Base-by-base conservation (phyloP, 306 rosid genomes). In the Fragaria iinumae region DNA sequence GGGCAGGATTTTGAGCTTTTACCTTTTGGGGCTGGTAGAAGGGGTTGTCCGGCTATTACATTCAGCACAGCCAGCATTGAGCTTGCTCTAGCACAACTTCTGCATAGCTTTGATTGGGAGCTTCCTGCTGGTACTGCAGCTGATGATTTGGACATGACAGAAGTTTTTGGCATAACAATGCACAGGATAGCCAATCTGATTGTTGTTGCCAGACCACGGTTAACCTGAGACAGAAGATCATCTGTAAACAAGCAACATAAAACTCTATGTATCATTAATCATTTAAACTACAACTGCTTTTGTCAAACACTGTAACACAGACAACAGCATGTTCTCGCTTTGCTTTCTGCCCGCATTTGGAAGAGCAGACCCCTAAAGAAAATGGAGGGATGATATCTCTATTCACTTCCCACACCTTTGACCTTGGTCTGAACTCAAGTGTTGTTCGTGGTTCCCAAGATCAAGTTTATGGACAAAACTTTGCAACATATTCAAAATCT, bases 1-100 rank as follows among this genome's bases (percentile, higher is more conserved):
- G 93, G 96, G 25, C 80, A 78, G 20, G 83, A 90, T 77, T 90
- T 79, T 75, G 84, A 88, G 85, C 80, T 90, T 11, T 80, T 86
- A 77, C 97, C 96, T 14, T 90, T 90, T 17, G 96, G 96, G 3
- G 91, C 88, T 29, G 93, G 97, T 14, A 84, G 93, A 88, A 85
- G 96, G 82, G 80, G 80, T 17, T 90, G 96, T 80, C 96, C 90
- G 0, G 89, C 67, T 11, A 72, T 87, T 39, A 79, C 83, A 43
- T 87, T 92, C 17, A 82, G 67, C 16, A 69, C 53, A 69, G 90
- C 86, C 49, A 80, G 68, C 55, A 27, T 83, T 70, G 91, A 89
- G 86, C 91, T 89, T 76, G 90, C 89, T 77, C 76, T 92, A 4
- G 92, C 96, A 76, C 96, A 88, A 67, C 85, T 92, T 32, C 86